Evolutionary conservation across 371 early-diverging fungal genomes (phyloP), one percentile per base, ranked within the genome.

Genomic region (Mucor mucedo): DNA sequence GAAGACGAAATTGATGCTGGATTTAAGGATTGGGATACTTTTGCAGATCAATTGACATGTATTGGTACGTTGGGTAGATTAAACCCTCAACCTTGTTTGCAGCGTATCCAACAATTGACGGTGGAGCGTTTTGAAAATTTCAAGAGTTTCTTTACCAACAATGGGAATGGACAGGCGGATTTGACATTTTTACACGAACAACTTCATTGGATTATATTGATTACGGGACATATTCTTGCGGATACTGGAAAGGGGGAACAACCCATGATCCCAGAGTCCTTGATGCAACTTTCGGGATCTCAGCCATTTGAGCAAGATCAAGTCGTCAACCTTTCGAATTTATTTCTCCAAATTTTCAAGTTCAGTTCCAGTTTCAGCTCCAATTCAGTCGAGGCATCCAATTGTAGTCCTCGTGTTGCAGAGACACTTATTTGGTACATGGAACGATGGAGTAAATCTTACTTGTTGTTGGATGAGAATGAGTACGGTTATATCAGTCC

Each of bases 401-500:
- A 86, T 27, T 89, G 87, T 69, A 91, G 91, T 68, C 93, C 93
- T 3, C 79, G 86, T 55, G 83, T 91, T 5, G 81, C 87, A 2
- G 88, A 91, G 58, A 89, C 91, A 0, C 66, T 91, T 30, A 73
- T 91, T 48, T 90, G 91, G 89, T 93, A 87, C 69, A 72, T 89
- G 52, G 89, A 90, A 58, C 78, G 93, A 27, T 93, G 93, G 91
- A 76, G 81, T 45, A 80, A 84, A 53, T 87, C 91, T 0, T 93
- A 90, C 66, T 66, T 93, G 8, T 82, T 91, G 41, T 39, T 88
- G 16, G 78, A 85, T 54, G 83, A 84, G 33, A 79, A 82, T 11
- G 86, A 90, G 39, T 89, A 90, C 65, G 69, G 79, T 5, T 70
- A 70, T 58, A 78, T 87, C 47, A 86, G 86, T 66, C 83, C 82